Conservation (phyloP, 805 yeast genomes). For the Hanseniaspora taiwanica region DNA sequence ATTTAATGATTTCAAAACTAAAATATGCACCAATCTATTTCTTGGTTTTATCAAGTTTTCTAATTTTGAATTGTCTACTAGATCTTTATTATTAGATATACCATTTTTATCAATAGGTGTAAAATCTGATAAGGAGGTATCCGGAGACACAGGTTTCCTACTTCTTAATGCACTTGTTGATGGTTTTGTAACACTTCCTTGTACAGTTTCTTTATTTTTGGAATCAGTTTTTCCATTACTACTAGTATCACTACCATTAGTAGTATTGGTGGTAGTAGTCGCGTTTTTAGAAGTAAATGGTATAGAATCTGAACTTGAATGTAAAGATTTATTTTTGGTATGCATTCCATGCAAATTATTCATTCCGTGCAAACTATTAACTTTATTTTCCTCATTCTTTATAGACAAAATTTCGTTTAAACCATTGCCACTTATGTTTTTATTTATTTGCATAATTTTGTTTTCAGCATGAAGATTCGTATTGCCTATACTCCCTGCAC, state of each 20-base stretch:
- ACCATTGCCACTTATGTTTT: background rate
- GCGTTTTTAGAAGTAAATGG: too few species aligned
- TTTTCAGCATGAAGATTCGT: background rate
- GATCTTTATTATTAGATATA: background rate
- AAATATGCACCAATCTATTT: constrained; percentile 35
- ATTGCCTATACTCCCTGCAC: constrained; percentile 12
- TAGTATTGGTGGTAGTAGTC: too few species aligned
- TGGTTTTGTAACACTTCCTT: background rate
- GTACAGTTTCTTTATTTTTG: too few species aligned
- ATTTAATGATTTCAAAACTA: constrained; percentile 66
- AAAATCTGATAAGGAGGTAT: too few species aligned
- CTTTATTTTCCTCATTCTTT: background rate
- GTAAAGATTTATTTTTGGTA: background rate
- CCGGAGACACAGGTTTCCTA: too few species aligned
- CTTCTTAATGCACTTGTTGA: background rate
- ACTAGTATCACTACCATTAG: too few species aligned
- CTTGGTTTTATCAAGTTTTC: constrained; percentile 5
- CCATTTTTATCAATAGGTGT: background rate
- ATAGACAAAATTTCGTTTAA: background rate
- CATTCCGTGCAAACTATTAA: background rate
- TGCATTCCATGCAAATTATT: background rate
- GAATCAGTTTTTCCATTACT: too few species aligned
- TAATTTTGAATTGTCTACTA: background rate
- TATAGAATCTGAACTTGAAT: too few species aligned
- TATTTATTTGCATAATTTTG: background rate